phyloP scores from a whole-genome alignment of 2,329 filamentous ascomycete species.

The Rutstroemia sp. region DNA sequence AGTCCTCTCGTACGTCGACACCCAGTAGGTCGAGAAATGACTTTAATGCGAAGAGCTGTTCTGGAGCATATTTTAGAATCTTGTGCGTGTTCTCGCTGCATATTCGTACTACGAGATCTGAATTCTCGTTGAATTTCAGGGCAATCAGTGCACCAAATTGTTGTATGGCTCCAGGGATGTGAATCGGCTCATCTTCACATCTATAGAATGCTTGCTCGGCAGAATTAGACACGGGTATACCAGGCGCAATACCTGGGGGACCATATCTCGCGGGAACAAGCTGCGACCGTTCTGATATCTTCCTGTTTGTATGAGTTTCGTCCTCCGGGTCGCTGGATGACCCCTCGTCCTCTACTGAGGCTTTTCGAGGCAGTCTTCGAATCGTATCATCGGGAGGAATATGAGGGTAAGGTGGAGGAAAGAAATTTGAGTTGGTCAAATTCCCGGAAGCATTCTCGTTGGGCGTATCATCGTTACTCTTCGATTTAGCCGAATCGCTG shows the following conservation, averaged over 20 bases:
- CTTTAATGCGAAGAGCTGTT: slow-evolving; percentile 63
- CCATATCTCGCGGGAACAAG: slow-evolving; percentile 14
- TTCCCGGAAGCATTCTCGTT: background rate
- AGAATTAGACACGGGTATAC: slow-evolving; percentile 6
- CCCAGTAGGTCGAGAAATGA: slow-evolving; percentile 83
- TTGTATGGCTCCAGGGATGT: slow-evolving; percentile 48
- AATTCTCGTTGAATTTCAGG: slow-evolving; percentile 61
- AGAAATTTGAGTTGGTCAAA: slow-evolving; percentile 3
- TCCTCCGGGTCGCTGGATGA: background rate
- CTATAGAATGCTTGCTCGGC: slow-evolving; percentile 29
- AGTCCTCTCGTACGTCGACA: slow-evolving; percentile 52
- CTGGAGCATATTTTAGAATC: slow-evolving; percentile 70
- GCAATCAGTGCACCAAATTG: slow-evolving; percentile 76
- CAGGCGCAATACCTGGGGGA: slow-evolving; percentile 14
- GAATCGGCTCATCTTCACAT: slow-evolving; percentile 88
- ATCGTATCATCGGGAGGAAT: slow-evolving; percentile 13
- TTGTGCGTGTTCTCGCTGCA: slow-evolving; percentile 74
- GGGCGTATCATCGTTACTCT: background rate
- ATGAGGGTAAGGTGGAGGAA: slow-evolving; percentile 15
- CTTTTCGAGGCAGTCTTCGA: slow-evolving; percentile 9
- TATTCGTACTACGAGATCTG: slow-evolving; percentile 60
- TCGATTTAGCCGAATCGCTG: background rate
- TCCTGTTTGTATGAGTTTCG: background rate
- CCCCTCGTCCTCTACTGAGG: background rate
- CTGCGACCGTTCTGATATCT: slow-evolving; percentile 12